Conservation (phyloP, 129 eudicot species). For the Rutidosis leptorrhynchoides region DNA sequence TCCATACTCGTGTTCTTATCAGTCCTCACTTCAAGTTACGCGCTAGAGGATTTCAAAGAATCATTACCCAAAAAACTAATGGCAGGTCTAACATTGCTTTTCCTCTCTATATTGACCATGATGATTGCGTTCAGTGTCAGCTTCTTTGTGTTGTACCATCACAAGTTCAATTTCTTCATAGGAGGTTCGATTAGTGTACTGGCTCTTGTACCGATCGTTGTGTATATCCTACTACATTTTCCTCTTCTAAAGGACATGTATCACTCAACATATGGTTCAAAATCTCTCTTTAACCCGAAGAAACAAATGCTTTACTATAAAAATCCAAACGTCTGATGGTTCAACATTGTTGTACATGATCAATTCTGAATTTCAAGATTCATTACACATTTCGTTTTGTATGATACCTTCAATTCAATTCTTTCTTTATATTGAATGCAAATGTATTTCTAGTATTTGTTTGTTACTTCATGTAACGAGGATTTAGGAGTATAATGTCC, state of each 20-base stretch:
- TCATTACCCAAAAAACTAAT: slow-evolving; percentile 9
- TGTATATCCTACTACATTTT: slow-evolving; percentile 1
- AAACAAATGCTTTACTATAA: slow-evolving; percentile 4
- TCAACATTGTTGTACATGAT: not conserved
- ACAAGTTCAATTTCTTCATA: not conserved
- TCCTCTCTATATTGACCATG: slow-evolving; percentile 21
- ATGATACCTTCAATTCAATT: not conserved
- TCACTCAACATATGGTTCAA: not conserved
- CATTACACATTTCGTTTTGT: slow-evolving; percentile 1
- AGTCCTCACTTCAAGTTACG: slow-evolving; percentile 18
- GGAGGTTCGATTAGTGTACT: slow-evolving; percentile 1
- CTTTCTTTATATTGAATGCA: not conserved
- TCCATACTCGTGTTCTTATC: slow-evolving; percentile 27
- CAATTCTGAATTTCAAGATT: not conserved
- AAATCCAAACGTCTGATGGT: not conserved
- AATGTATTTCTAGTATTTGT: too few species aligned
- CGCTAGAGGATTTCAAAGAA: slow-evolving; percentile 14
- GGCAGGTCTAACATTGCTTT: slow-evolving; percentile 14
- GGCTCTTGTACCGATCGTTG: slow-evolving; percentile 12
- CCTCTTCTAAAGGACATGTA: slow-evolving; percentile 12
- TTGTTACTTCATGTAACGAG: too few species aligned
- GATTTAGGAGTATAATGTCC: too few species aligned
- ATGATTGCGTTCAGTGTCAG: slow-evolving; percentile 21
- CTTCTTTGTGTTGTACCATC: slow-evolving; percentile 17
- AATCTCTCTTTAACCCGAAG: slow-evolving; percentile 14